Evolutionary conservation across 2,329 filamentous ascomycete genomes (phyloP).

Genomic region (Penicillium sumatraense): DNA sequence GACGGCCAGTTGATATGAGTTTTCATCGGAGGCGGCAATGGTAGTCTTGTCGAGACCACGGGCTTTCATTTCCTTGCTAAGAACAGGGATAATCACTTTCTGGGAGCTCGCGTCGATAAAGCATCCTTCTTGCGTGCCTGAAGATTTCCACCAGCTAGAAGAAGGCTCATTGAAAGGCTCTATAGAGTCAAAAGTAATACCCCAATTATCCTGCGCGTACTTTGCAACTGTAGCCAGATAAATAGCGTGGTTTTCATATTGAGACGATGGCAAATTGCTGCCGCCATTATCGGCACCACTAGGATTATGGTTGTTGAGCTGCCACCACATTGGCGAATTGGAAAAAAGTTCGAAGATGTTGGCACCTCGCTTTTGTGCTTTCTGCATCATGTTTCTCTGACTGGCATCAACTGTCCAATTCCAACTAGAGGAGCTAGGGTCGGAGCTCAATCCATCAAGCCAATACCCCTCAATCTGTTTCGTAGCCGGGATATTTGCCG

Average conservation of each 20-base stretch:
- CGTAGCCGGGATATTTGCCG: constrained; percentile 11
- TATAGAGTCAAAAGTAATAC: constrained; percentile 14
- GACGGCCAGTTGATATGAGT: constrained; percentile 11
- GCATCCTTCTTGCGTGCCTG: constrained; percentile 17
- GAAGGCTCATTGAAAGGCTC: constrained; percentile 18
- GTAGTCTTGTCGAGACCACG: constrained; percentile 9
- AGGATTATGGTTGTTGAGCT: constrained; percentile 16
- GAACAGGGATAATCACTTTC: constrained; percentile 11
- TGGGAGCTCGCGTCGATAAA: constrained; percentile 12
- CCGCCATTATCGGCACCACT: constrained; percentile 10
- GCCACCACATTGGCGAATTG: constrained; percentile 20
- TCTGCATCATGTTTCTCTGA: constrained; percentile 14
- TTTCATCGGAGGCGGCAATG: constrained; percentile 17
- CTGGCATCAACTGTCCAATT: constrained; percentile 18
- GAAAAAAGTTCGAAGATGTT: constrained; percentile 19
- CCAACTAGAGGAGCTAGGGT: constrained; percentile 17
- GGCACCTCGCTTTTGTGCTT: constrained; percentile 13
- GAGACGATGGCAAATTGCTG: constrained; percentile 15
- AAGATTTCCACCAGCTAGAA: constrained; percentile 13
- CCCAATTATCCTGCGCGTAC: constrained; percentile 14
- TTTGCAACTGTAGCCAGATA: constrained; percentile 16
- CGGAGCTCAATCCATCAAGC: constrained; percentile 12
- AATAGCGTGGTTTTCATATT: constrained; percentile 18
- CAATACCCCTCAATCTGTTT: constrained; percentile 17
- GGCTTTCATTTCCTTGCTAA: constrained; percentile 8